Conservation (phyloP, 306 rosid genomes). For the Pyrus bretschneideri region DNA sequence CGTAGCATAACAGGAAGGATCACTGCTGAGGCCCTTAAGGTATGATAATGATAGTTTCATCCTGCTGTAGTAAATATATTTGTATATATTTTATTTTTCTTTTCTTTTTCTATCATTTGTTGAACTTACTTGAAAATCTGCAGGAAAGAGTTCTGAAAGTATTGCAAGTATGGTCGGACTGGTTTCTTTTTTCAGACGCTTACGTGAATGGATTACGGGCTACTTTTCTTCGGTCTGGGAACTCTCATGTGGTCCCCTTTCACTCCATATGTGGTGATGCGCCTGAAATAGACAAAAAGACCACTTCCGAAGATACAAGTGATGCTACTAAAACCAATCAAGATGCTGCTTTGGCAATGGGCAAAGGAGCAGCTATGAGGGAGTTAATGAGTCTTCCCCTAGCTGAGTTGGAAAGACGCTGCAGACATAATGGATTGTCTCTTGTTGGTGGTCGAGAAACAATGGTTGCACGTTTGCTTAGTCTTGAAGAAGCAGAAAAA, state of each 20-base stretch:
- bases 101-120: not conserved
- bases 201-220: constrained; percentile 96
- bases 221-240: constrained; percentile 82
- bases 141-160: constrained; percentile 96
- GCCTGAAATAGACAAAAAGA: constrained; percentile 76
- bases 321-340: constrained; percentile 60
- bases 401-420: constrained; percentile 90
- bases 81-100: too few species aligned
- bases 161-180: constrained; percentile 97
- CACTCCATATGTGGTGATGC: constrained; percentile 89
- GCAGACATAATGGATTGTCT: constrained; percentile 96
- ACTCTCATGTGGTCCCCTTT: constrained; percentile 77
- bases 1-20: constrained; percentile 90
- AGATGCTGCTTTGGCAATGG: constrained; percentile 97
- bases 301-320: constrained; percentile 50
- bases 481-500: constrained; percentile 96
- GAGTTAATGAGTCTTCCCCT: constrained; percentile 88
- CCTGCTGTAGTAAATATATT: not conserved
- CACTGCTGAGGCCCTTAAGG: constrained; percentile 99
- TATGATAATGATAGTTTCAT: constrained; percentile 12
- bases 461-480: constrained; percentile 91
- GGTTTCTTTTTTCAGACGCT: constrained; percentile 98
- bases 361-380: constrained; percentile 87
- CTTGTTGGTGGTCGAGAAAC: constrained; percentile 96
- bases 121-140: constrained; percentile 21